A percentile compares a stretch with the other conserved stretches of the same genome.
Evolutionary conservation across 306 rosid genomes (phyloP).

Genomic region (Citrullus mucosospermus): DNA sequence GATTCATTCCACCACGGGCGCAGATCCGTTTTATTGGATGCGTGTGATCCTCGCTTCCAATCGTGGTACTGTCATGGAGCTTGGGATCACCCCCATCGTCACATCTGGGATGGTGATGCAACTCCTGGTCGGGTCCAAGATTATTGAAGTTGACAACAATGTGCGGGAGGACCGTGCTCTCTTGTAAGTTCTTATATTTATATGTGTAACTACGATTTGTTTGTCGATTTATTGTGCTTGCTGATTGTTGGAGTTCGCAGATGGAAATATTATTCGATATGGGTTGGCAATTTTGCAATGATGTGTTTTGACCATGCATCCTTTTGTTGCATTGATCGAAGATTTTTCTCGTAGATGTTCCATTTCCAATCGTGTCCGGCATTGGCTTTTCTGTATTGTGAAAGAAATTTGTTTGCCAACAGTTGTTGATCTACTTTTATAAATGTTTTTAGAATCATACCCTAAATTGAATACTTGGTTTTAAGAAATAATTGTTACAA

Average conservation of each 20-base stretch:
- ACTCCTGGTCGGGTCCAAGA: conserved; percentile 80
- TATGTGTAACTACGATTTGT: not conserved
- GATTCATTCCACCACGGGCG: conserved; percentile 87
- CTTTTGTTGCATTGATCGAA: not conserved
- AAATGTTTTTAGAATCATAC: not conserved
- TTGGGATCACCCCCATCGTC: conserved; percentile 88
- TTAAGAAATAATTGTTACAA: not conserved
- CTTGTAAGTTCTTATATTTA: conserved; percentile 31
- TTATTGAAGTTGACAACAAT: conserved; percentile 84
- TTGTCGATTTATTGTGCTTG: not conserved
- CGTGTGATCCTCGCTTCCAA: conserved; percentile 88
- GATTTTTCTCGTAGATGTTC: not conserved
- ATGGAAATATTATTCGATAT: not conserved
- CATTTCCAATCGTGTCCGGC: not conserved
- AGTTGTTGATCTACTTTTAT: not conserved
- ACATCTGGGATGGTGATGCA: conserved; percentile 92
- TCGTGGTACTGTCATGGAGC: conserved; percentile 97
- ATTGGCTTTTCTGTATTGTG: not conserved
- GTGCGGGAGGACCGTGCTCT: conserved; percentile 96
- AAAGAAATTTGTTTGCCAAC: too few species aligned
- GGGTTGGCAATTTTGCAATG: not conserved
- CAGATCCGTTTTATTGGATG: conserved; percentile 98
- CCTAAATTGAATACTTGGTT: not conserved
- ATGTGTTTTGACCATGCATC: not conserved
- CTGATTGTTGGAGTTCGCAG: not conserved